Evolutionary conservation across 345 rosid species (phyloP).

Genomic region (Eutrema yunnanense): DNA sequence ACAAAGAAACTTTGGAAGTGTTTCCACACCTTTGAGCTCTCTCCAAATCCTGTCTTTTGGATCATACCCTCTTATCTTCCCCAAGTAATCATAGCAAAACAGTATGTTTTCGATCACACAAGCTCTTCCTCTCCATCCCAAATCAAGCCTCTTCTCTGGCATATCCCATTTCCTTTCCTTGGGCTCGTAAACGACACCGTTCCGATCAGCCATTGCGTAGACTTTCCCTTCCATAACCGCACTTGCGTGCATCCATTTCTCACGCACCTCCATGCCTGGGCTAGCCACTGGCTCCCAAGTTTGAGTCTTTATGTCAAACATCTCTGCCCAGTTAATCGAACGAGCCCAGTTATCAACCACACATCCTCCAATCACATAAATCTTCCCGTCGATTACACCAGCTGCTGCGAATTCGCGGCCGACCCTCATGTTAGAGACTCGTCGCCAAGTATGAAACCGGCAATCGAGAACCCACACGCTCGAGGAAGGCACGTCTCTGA

Average conservation of each 20-base stretch:
- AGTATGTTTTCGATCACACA: constrained; percentile 62
- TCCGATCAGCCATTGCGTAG: constrained; percentile 84
- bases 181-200: constrained; percentile 66
- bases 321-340: constrained; percentile 79
- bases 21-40: constrained; percentile 55
- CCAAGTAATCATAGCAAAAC: constrained; percentile 81
- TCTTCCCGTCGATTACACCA: constrained; percentile 47
- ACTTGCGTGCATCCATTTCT: constrained; percentile 95
- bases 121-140: constrained; percentile 87
- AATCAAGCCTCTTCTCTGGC: constrained; percentile 54
- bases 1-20: constrained; percentile 58
- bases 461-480: constrained; percentile 77
- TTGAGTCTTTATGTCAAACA: constrained; percentile 41
- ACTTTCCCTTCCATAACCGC: constrained; percentile 58
- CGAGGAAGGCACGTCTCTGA: constrained; percentile 57
- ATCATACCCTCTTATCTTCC: constrained; percentile 81
- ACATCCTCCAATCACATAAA: constrained; percentile 85
- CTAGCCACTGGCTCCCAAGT: constrained; percentile 61
- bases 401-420: constrained; percentile 85
- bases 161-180: constrained; percentile 43
- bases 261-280: constrained; percentile 41
- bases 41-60: constrained; percentile 47
- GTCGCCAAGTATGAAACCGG: constrained; percentile 54
- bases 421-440: constrained; percentile 48
- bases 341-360: constrained; percentile 36